Evolutionary conservation across 225 moss, liverwort and hornwort species (phyloP), one percentile per base, ranked within the genome.

Genomic region (Anthoceros angustus): DNA sequence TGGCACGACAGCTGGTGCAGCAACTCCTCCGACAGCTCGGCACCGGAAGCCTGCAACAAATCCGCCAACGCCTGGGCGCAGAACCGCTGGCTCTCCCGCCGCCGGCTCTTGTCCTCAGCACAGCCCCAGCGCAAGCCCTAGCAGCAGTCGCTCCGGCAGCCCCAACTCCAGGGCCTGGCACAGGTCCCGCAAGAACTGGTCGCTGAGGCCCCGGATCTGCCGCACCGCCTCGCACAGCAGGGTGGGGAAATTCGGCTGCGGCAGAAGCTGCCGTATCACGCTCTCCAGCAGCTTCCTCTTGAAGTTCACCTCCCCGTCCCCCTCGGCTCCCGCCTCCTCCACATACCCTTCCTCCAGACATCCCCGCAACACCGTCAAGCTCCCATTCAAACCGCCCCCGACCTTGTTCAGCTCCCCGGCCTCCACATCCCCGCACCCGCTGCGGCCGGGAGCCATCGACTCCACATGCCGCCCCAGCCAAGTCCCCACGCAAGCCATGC

Each of bases 291-390:
- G 71, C 67, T 98, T 85, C 20, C 88, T 76, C 77, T 98, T 91
- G 32, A 32, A 32, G 32, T 4, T 32, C 32, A 32, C 55, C 80
- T 84, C 70, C 77, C 83, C 88, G 79, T 88, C 75, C 67, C 87
- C 86, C 41, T 87, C 88, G 25, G 72, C 82, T 71, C 92, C 88
- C 68, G 83, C 79, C 72, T 92, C 86, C 64, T 85, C 81, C 74
- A 81, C 67, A 73, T 84, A 80, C 67, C 84, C 84, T 82, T 92
- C 91, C 92, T 92, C 95, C 80, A 98, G 68, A 78, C 91, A 92
- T 69, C 83, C 77, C 74, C 85, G 92, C 81, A 98, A 79, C 74
- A 98, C 69, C 78, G 89, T 81, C 45, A 92, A 73, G 69, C 80
- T 92, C 74, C 85, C 91, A 82, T 91, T 91, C 68, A 81, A 78